These are phyloP conservation scores for Arachnomyces sp. DNA, from an alignment of 2,329 filamentous ascomycete species.

Conservation along the genomic window DNA sequence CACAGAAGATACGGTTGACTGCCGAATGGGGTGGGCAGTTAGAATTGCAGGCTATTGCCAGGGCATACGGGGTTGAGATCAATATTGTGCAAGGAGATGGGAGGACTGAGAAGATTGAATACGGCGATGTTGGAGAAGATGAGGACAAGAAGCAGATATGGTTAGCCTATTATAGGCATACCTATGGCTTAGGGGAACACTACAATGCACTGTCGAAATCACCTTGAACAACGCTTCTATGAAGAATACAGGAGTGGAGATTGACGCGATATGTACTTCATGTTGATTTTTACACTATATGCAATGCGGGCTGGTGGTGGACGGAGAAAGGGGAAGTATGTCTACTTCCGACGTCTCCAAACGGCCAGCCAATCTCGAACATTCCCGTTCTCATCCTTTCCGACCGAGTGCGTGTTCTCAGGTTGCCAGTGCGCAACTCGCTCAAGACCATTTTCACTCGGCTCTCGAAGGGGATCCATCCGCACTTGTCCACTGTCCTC, in stretches of 20 bases:
- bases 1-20: conserved; percentile 70
- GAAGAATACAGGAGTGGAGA: conserved; percentile 1
- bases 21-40: conserved; percentile 95
- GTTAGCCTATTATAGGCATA: conserved; percentile 92
- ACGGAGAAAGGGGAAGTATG: not conserved
- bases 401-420: conserved; percentile 48
- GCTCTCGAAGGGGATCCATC: conserved; percentile 40
- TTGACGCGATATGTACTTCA: not conserved
- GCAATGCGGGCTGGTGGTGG: conserved; percentile 2
- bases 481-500: conserved; percentile 46
- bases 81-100: conserved; percentile 78
- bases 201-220: conserved; percentile 75
- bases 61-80: conserved; percentile 71
- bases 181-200: conserved; percentile 90
- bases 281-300: not conserved
- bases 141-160: conserved; percentile 55
- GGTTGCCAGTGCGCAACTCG: conserved; percentile 51
- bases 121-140: conserved; percentile 37
- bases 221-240: conserved; percentile 13
- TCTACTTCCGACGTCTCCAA: conserved; percentile 32
- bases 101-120: conserved; percentile 65
- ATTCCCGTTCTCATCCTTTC: conserved; percentile 37
- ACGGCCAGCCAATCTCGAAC: conserved; percentile 37
- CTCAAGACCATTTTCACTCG: conserved; percentile 31
- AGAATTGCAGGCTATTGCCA: conserved; percentile 77